A percentile compares a stretch with the other conserved stretches of the same genome.
Evolutionary conservation across 1,284 basidiomycete genomes (phyloP).

Genomic region (Schizophyllum commune): DNA sequence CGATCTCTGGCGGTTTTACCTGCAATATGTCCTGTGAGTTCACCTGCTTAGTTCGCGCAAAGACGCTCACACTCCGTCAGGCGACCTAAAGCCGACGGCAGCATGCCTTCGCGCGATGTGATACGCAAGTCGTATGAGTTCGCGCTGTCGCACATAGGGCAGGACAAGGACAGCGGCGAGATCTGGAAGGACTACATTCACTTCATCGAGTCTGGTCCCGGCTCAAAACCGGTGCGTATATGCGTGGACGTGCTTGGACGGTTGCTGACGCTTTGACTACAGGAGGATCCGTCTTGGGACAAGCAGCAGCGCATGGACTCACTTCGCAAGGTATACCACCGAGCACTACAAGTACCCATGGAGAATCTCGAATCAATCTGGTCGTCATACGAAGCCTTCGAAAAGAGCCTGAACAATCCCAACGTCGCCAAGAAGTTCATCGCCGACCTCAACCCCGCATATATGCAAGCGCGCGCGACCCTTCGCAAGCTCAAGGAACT

Average conservation of each 20-base stretch:
- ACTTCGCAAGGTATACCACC: slow-evolving; percentile 87
- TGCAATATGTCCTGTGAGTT: slow-evolving; percentile 72
- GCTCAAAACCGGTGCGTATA: neutral
- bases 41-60: slow-evolving; percentile 1
- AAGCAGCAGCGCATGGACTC: slow-evolving; percentile 94
- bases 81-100: slow-evolving; percentile 38
- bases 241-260: neutral
- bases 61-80: slow-evolving; percentile 22
- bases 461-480: slow-evolving; percentile 91
- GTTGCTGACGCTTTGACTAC: slow-evolving; percentile 1
- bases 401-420: slow-evolving; percentile 85
- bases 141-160: slow-evolving; percentile 84
- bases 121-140: slow-evolving; percentile 93
- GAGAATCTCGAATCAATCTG: slow-evolving; percentile 92
- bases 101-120: slow-evolving; percentile 55
- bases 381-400: slow-evolving; percentile 93
- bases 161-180: slow-evolving; percentile 70
- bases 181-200: slow-evolving; percentile 80
- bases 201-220: slow-evolving; percentile 66
- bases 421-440: slow-evolving; percentile 90
- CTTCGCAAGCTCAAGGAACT: slow-evolving; percentile 80
- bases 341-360: slow-evolving; percentile 89
- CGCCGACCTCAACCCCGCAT: slow-evolving; percentile 69
- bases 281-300: slow-evolving; percentile 85
- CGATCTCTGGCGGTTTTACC: slow-evolving; percentile 82